Evolutionary conservation across 306 rosid species (phyloP), one percentile per base, ranked within the genome.

Genomic region (Begonia masoniana): DNA sequence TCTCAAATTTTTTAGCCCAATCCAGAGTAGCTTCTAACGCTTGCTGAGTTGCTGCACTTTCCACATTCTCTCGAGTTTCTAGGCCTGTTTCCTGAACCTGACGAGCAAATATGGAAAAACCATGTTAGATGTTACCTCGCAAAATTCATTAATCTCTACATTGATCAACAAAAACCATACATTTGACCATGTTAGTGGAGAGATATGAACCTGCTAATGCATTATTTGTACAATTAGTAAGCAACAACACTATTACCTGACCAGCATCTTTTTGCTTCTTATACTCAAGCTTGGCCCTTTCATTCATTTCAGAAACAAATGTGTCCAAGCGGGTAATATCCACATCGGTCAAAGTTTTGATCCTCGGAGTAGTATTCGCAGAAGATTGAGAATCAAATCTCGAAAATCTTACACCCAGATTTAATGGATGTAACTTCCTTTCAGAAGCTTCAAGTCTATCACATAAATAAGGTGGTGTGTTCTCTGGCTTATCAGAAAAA

Each of bases 1-100:
- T 83, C 71, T 68, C 80, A 69, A 87, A 87, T 55, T 83, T 79
- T 58, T 80, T 65, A 59, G 87, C 78, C 96, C 96, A 87, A 62
- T 80, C 69, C 35, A 58, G 24, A 58, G 68, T 71, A 61, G 77
- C 66, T 70, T 73, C 81, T 12, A 73, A 76, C 67, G 67, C 54
- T 45, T 62, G 82, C 45, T 68, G 68, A 77, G 76, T 87, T 50
- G 94, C 87, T 1, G 53, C 79, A 43, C 78, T 79, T 70, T 80
- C 78, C 74, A 70, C 80, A 62, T 57, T 72, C 75, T 68, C 77
- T 55, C 13, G 61, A 54, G 65, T 62, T 50, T 56, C 63, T 41
- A 45, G 12, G 50, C 62, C 81, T 19, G 79, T 55, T 52, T 70
- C 79, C 57, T 67, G 74, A 15, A 48, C 83, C 85, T 75, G 60